phyloP scores from a whole-genome alignment of 345 rosid genomes.

The Eucalyptus cloeziana region DNA sequence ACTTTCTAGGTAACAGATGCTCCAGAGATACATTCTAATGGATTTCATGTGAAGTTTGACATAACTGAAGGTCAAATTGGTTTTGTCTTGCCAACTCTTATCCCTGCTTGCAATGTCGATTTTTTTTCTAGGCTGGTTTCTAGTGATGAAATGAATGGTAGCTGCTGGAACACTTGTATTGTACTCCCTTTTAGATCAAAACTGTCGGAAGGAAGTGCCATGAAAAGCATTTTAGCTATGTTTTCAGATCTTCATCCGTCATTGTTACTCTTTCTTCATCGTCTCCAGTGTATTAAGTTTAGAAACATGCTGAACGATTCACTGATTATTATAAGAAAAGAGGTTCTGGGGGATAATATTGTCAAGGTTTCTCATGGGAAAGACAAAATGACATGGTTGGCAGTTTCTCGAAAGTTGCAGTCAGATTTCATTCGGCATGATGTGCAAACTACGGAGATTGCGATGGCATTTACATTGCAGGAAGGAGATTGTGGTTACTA shows the following conservation, averaged over 20 bases:
- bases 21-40: constrained; percentile 99
- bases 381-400: constrained; percentile 78
- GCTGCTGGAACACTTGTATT: constrained; percentile 81
- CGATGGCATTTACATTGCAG: constrained; percentile 74
- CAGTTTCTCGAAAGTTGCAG: constrained; percentile 63
- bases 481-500: constrained; percentile 47
- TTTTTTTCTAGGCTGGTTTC: constrained; percentile 34
- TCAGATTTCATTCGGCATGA: constrained; percentile 41
- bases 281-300: constrained; percentile 67
- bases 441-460: constrained; percentile 67
- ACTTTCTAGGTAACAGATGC: constrained; percentile 64
- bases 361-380: constrained; percentile 68
- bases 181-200: constrained; percentile 76
- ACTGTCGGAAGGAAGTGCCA: constrained; percentile 39
- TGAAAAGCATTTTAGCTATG: constrained; percentile 44
- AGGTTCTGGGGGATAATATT: constrained; percentile 61
- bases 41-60: constrained; percentile 92
- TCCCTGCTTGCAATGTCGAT: constrained; percentile 63
- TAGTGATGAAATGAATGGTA: constrained; percentile 18
- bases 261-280: constrained; percentile 88
- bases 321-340: constrained; percentile 63
- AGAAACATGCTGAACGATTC: constrained; percentile 62
- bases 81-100: constrained; percentile 73
- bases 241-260: constrained; percentile 95
- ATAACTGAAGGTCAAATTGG: constrained; percentile 91